Percentiles rank a stretch among this genome's conserved stretches.
These are phyloP conservation scores for Panicum hallii DNA, from an alignment of 202 grass and related monocot species.

Conservation along the genomic window DNA sequence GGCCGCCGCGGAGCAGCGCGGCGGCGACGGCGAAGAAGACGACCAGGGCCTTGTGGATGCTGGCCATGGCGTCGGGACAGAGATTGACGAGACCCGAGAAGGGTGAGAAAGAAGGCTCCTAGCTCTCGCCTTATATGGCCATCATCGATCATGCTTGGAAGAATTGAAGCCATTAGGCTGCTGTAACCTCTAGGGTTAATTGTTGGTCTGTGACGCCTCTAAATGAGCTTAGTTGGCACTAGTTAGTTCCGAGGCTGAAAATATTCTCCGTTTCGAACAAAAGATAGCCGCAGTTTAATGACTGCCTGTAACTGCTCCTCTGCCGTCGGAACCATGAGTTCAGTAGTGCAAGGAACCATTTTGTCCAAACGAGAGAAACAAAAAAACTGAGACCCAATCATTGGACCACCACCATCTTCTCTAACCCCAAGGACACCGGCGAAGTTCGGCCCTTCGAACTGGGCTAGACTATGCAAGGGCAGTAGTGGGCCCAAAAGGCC, in stretches of 20 bases:
- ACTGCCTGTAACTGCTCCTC: constrained; percentile 2
- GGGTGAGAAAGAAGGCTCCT: background rate
- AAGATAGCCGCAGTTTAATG: background rate
- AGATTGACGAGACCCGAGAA: background rate
- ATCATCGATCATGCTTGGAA: background rate
- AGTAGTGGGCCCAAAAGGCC: no score
- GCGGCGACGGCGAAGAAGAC: constrained; percentile 3
- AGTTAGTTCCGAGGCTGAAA: background rate
- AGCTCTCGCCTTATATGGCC: background rate
- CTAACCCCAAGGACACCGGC: no score
- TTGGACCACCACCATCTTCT: no score
- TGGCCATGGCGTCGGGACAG: background rate
- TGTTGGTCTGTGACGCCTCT: background rate
- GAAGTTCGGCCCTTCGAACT: no score
- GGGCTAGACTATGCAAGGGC: no score
- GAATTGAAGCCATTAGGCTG: background rate
- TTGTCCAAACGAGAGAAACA: no score
- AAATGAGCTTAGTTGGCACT: background rate
- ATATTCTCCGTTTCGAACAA: background rate
- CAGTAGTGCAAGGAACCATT: no score
- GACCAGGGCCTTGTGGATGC: background rate
- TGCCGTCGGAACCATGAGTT: background rate
- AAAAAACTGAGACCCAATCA: no score
- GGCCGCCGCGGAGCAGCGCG: background rate
- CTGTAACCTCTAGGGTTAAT: constrained; percentile 29